Evolutionary conservation across 2,329 filamentous ascomycete genomes (phyloP).

Genomic region (Pseudogymnoascus sp.): DNA sequence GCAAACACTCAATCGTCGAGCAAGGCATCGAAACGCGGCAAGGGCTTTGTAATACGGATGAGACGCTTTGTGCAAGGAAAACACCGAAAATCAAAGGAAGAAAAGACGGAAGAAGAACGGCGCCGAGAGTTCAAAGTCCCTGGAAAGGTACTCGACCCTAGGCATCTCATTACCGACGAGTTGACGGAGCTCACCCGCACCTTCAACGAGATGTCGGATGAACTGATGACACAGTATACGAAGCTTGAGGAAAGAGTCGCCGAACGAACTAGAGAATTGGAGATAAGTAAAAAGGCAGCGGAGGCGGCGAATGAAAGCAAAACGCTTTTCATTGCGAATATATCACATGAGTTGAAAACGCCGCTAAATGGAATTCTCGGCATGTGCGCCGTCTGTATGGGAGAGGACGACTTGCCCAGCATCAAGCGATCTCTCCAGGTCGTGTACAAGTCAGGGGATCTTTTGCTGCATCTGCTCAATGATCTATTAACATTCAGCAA

Average conservation of each 20-base stretch:
- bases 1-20: slow-evolving; percentile 23
- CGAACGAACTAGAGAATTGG: slow-evolving; percentile 74
- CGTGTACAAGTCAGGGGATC: slow-evolving; percentile 81
- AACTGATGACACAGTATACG: slow-evolving; percentile 79
- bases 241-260: slow-evolving; percentile 77
- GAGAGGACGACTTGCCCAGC: slow-evolving; percentile 70
- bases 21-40: slow-evolving; percentile 21
- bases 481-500: slow-evolving; percentile 91
- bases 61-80: slow-evolving; percentile 20
- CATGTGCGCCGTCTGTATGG: slow-evolving; percentile 90
- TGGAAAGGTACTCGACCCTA: slow-evolving; percentile 68
- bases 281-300: slow-evolving; percentile 83
- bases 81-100: slow-evolving; percentile 20
- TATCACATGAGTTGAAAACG: slow-evolving; percentile 81
- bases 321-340: slow-evolving; percentile 95
- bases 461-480: slow-evolving; percentile 78
- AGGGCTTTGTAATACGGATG: slow-evolving; percentile 26
- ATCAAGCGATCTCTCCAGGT: slow-evolving; percentile 80
- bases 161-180: slow-evolving; percentile 75
- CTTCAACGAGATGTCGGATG: slow-evolving; percentile 92
- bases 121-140: slow-evolving; percentile 68
- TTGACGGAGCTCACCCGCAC: slow-evolving; percentile 74
- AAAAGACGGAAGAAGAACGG: slow-evolving; percentile 35
- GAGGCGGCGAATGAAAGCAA: slow-evolving; percentile 97
- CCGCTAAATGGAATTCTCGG: slow-evolving; percentile 93